Evolutionary conservation across 108 stramenopile species (phyloP).

Genomic region (Bacterosira constricta): DNA sequence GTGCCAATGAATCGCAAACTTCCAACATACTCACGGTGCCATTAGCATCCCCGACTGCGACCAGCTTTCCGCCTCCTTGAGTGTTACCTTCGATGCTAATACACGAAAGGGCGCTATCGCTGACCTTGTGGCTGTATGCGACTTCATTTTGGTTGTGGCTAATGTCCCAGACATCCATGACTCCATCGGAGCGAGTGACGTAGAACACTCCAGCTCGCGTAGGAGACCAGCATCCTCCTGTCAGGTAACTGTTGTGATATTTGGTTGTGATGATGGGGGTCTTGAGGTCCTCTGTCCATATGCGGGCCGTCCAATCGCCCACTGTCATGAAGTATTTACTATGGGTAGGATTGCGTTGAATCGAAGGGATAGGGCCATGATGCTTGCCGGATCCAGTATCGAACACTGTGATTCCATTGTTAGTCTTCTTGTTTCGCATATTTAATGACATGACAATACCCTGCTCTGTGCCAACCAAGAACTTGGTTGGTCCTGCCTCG

Average conservation of each 20-base stretch:
- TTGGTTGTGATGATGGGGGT: constrained; percentile 86
- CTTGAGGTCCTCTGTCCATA: constrained; percentile 87
- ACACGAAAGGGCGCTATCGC: constrained; percentile 68
- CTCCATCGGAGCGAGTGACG: constrained; percentile 84
- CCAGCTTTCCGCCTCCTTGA: constrained; percentile 69
- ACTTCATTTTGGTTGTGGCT: constrained; percentile 87
- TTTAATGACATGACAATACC: constrained; percentile 84
- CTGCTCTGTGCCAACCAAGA: constrained; percentile 89
- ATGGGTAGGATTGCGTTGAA: constrained; percentile 86
- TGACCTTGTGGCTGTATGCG: constrained; percentile 89
- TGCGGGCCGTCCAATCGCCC: constrained; percentile 89
- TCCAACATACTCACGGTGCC: constrained; percentile 87
- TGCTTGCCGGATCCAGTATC: constrained; percentile 82
- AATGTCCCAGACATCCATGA: constrained; percentile 88
- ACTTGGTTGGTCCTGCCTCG: constrained; percentile 89
- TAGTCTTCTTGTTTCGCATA: constrained; percentile 75
- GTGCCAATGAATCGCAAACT: constrained; percentile 71
- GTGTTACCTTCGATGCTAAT: constrained; percentile 73
- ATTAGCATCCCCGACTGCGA: constrained; percentile 84
- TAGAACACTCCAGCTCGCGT: constrained; percentile 91
- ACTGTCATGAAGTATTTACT: constrained; percentile 88
- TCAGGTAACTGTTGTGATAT: constrained; percentile 79
- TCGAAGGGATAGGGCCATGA: constrained; percentile 86
- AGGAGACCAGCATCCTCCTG: constrained; percentile 86
- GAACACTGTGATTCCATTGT: constrained; percentile 83